Conservation (phyloP, 2,329 filamentous ascomycete species). For the Colletotrichum plurivorum region DNA sequence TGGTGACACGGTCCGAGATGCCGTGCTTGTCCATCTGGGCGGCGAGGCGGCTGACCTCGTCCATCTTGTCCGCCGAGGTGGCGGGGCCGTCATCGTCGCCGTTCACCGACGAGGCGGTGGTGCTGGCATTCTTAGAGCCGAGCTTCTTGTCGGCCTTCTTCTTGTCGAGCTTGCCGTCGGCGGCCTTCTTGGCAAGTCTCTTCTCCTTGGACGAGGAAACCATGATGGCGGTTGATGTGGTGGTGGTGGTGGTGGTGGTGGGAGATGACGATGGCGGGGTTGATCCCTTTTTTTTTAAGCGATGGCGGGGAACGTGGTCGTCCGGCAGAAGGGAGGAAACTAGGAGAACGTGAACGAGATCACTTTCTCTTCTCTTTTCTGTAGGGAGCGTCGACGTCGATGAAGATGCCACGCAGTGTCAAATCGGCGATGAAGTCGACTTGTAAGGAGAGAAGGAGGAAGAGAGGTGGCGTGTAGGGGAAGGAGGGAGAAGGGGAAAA, state of each 20-base stretch:
- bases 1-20: slow-evolving; percentile 97
- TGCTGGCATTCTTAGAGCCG: slow-evolving; percentile 67
- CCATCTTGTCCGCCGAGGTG: slow-evolving; percentile 79
- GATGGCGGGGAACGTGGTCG: slow-evolving; percentile 39
- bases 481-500: slow-evolving; percentile 19
- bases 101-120: slow-evolving; percentile 74
- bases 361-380: neutral
- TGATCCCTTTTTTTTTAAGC: slow-evolving; percentile 35
- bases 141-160: slow-evolving; percentile 82
- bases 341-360: slow-evolving; percentile 1
- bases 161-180: slow-evolving; percentile 76
- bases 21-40: slow-evolving; percentile 97
- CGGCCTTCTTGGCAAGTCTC: slow-evolving; percentile 79
- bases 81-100: slow-evolving; percentile 83
- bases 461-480: slow-evolving; percentile 30
- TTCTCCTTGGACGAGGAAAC: slow-evolving; percentile 78
- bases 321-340: slow-evolving; percentile 20
- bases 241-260: slow-evolving; percentile 29
- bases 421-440: slow-evolving; percentile 39
- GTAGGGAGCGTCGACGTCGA: slow-evolving; percentile 24
- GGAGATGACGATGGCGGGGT: slow-evolving; percentile 36
- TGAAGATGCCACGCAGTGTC: slow-evolving; percentile 31
- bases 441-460: slow-evolving; percentile 5
- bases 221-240: slow-evolving; percentile 62
- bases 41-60: slow-evolving; percentile 87